These are phyloP conservation scores for Trichoderma sp. DNA, from an alignment of 2,329 filamentous ascomycete genomes.

Conservation along the genomic window DNA sequence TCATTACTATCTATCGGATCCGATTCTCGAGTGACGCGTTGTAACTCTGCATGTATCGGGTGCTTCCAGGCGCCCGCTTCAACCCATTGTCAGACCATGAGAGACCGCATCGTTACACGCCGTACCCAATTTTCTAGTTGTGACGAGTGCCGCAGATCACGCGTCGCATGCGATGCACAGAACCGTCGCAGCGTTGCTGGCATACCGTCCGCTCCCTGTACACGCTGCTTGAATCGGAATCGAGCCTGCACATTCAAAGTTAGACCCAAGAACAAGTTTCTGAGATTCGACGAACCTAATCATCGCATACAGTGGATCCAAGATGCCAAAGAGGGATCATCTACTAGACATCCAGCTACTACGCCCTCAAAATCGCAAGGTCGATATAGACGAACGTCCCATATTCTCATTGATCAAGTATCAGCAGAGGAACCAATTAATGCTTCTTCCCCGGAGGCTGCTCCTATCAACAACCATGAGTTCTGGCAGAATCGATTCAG, in stretches of 20 bases:
- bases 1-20: not conserved
- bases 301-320: not conserved
- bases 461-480: not conserved
- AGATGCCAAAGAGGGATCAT: not conserved
- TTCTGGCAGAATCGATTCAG: not conserved
- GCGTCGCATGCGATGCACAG: not conserved
- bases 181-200: not conserved
- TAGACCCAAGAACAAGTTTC: not conserved
- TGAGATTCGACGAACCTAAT: not conserved
- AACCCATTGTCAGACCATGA: not conserved
- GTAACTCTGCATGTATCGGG: not conserved
- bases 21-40: not conserved
- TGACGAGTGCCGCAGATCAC: not conserved
- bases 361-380: not conserved
- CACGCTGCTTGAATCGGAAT: not conserved
- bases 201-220: not conserved
- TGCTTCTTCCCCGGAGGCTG: not conserved
- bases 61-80: not conserved
- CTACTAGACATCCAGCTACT: not conserved
- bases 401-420: not conserved
- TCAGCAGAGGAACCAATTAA: not conserved
- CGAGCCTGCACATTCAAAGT: constrained; percentile 2
- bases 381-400: not conserved
- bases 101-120: not conserved
- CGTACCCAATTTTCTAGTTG: constrained; percentile 5